Evolutionary conservation across 2,329 filamentous ascomycete genomes (phyloP).

Genomic region (Lasiodiplodia theobromae): DNA sequence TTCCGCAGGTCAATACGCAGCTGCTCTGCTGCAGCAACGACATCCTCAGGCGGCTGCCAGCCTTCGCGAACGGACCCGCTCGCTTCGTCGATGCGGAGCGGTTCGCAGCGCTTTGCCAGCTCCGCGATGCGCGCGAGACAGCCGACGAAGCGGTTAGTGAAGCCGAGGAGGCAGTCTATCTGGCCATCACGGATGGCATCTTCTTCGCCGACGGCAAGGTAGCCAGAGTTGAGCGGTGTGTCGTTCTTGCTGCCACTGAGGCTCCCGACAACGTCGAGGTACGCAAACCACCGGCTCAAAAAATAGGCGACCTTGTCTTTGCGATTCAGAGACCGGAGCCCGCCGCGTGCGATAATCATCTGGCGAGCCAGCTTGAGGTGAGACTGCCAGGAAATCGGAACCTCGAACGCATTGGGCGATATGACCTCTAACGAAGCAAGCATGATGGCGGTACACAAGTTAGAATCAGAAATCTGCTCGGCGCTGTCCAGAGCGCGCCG

Average conservation of each 20-base stretch:
- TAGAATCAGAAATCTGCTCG: slow-evolving; percentile 72
- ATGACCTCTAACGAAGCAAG: slow-evolving; percentile 84
- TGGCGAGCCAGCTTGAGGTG: slow-evolving; percentile 79
- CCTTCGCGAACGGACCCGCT: slow-evolving; percentile 56
- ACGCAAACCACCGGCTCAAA: slow-evolving; percentile 82
- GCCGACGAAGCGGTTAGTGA: slow-evolving; percentile 74
- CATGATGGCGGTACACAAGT: slow-evolving; percentile 84
- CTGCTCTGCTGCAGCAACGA: slow-evolving; percentile 63
- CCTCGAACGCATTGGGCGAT: slow-evolving; percentile 80
- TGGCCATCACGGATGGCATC: slow-evolving; percentile 62
- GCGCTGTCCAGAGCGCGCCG: slow-evolving; percentile 69
- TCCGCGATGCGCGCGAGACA: slow-evolving; percentile 76
- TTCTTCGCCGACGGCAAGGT: slow-evolving; percentile 45
- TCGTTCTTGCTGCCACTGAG: slow-evolving; percentile 65
- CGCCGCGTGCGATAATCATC: slow-evolving; percentile 73
- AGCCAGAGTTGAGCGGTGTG: slow-evolving; percentile 50
- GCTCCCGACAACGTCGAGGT: slow-evolving; percentile 80
- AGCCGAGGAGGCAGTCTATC: slow-evolving; percentile 83
- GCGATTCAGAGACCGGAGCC: slow-evolving; percentile 58
- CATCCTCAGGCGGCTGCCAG: slow-evolving; percentile 66
- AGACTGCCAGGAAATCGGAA: slow-evolving; percentile 80
- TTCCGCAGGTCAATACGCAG: slow-evolving; percentile 69
- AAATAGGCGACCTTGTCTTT: slow-evolving; percentile 72
- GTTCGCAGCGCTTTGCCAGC: slow-evolving; percentile 72
- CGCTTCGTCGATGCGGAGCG: slow-evolving; percentile 62